These are phyloP conservation scores for Sinapis alba DNA, from an alignment of 441 rosid genomes.

Conservation along the genomic window DNA sequence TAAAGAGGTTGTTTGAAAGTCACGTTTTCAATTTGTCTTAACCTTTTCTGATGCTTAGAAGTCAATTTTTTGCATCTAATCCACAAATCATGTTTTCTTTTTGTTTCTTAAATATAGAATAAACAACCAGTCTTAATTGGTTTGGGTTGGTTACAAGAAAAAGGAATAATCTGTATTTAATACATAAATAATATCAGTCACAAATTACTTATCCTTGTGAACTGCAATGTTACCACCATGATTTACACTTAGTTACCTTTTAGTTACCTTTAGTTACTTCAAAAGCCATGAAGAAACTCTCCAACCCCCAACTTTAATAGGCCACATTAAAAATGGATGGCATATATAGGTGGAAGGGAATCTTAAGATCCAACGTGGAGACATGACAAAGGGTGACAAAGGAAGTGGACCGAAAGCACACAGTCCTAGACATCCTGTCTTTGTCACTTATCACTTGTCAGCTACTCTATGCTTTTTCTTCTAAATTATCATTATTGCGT, in stretches of 20 bases:
- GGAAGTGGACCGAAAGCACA: conserved; percentile 40
- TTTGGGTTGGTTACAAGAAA: conserved; percentile 9
- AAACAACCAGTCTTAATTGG: neutral
- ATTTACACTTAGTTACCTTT: no score
- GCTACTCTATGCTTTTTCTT: neutral
- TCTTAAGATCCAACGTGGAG: conserved; percentile 30
- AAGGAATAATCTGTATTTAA: neutral
- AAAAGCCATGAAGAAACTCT: conserved; percentile 1
- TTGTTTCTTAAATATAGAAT: neutral
- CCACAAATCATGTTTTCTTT: neutral
- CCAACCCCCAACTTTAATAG: neutral
- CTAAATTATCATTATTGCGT: neutral
- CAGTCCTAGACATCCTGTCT: conserved; percentile 37
- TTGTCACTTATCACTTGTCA: conserved; percentile 29
- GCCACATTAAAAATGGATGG: neutral
- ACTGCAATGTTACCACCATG: neutral
- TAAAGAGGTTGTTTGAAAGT: conserved; percentile 11
- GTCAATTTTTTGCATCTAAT: neutral
- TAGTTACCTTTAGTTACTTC: neutral
- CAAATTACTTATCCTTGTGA: neutral
- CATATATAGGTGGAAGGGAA: neutral
- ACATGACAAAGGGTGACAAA: conserved; percentile 29
- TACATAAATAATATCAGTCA: neutral
- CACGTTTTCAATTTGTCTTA: conserved; percentile 12
- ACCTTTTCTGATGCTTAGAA: conserved; percentile 28